phyloP scores from a whole-genome alignment of 345 rosid species.

The Brassica cretica region DNA sequence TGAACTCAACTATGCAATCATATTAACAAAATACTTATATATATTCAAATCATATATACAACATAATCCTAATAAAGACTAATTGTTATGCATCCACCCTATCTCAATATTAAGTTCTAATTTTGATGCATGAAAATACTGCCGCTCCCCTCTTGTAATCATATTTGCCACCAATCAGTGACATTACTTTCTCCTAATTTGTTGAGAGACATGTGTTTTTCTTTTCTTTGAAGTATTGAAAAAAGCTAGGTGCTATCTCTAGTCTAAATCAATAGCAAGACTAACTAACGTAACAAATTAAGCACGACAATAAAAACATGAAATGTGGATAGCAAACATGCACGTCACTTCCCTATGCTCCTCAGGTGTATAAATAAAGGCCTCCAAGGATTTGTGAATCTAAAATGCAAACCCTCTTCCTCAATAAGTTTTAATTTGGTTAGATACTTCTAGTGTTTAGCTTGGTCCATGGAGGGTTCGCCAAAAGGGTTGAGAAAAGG shows the following conservation, averaged over 20 bases:
- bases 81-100: not conserved
- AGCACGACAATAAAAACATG: not conserved
- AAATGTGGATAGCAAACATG: slow-evolving; percentile 22
- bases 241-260: no score
- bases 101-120: not conserved
- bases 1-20: not conserved
- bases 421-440: no score
- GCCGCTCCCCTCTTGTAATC: not conserved
- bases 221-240: no score
- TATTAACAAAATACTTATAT: not conserved
- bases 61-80: not conserved
- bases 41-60: not conserved
- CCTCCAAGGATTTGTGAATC: slow-evolving; percentile 1
- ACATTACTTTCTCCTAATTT: no score
- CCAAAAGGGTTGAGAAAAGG: slow-evolving; percentile 44
- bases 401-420: not conserved
- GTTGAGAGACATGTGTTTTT: no score
- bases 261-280: no score
- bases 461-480: not conserved
- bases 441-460: no score
- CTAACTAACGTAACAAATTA: no score
- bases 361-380: no score
- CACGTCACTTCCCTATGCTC: slow-evolving; percentile 16
- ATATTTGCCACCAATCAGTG: not conserved
- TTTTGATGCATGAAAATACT: not conserved